Evolutionary conservation across 768 basidiomycete genomes (phyloP).

Genomic region (Russula vinacea): DNA sequence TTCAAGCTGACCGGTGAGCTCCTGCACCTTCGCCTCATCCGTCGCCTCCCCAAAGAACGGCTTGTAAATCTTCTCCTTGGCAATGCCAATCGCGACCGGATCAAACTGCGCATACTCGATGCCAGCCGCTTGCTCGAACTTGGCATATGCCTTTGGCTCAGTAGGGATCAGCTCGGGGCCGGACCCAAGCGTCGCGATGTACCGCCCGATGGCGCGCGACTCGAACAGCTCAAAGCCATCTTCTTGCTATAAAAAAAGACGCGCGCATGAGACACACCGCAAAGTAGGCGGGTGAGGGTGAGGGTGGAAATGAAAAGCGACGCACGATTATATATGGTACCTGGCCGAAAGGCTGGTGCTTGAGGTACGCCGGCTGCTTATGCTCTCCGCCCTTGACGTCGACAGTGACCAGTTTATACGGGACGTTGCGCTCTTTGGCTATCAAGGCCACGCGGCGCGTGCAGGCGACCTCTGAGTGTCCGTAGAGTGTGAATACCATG

Average conservation of each 20-base stretch:
- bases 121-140: slow-evolving; percentile 34
- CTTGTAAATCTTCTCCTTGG: slow-evolving; percentile 6
- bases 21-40: slow-evolving; percentile 6
- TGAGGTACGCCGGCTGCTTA: background rate
- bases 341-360: slow-evolving; percentile 25
- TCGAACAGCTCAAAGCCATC: slow-evolving; percentile 35
- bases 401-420: background rate
- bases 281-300: background rate
- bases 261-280: background rate
- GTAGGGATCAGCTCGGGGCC: slow-evolving; percentile 29
- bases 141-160: slow-evolving; percentile 31
- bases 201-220: slow-evolving; percentile 33
- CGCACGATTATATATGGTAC: slow-evolving; percentile 16
- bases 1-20: background rate
- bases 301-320: background rate
- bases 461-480: background rate
- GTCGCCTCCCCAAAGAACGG: background rate
- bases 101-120: slow-evolving; percentile 31
- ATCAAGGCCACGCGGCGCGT: slow-evolving; percentile 21
- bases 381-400: background rate
- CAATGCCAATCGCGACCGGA: background rate
- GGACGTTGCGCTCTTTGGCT: slow-evolving; percentile 16
- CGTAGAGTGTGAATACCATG: slow-evolving; percentile 18
- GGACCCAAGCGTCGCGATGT: slow-evolving; percentile 32
- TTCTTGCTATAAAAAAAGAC: slow-evolving; percentile 28